Evolutionary conservation across 176 grass and related monocot species (phyloP).

Genomic region (Juncus inflexus): DNA sequence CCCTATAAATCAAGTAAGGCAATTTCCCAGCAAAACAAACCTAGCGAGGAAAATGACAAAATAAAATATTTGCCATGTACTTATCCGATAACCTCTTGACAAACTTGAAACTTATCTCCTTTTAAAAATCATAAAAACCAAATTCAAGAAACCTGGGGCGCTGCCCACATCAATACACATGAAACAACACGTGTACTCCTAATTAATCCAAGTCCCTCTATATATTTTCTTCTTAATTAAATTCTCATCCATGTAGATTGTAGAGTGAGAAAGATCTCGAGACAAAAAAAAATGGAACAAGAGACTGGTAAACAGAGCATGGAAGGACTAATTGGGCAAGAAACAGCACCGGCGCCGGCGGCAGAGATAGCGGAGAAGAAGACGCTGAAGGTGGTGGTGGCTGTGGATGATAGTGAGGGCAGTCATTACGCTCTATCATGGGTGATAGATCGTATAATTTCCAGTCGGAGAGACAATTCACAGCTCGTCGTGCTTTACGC

Average conservation of each 20-base stretch:
- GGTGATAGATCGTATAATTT: conserved; percentile 59
- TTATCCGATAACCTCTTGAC: conserved; percentile 8
- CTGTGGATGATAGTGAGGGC: conserved; percentile 75
- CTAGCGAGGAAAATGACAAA: no score
- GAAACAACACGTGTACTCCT: conserved; percentile 6
- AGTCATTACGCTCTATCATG: conserved; percentile 68
- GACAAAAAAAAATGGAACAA: conserved; percentile 10
- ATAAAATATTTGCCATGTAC: not conserved
- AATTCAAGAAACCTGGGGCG: not conserved
- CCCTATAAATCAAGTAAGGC: not conserved
- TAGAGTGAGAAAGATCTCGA: not conserved
- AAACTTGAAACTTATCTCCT: not conserved
- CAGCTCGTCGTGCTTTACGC: conserved; percentile 60
- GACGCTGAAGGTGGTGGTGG: conserved; percentile 56
- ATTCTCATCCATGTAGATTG: not conserved
- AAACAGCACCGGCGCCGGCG: not conserved
- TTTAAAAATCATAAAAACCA: not conserved
- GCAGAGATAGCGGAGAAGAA: not conserved
- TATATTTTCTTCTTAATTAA: not conserved
- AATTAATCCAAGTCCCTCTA: not conserved
- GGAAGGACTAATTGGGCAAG: conserved; percentile 10
- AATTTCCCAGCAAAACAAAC: no score
- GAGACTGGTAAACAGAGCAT: not conserved
- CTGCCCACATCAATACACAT: not conserved
- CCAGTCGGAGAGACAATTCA: conserved; percentile 9